phyloP scores from a whole-genome alignment of 345 rosid genomes.

The Salix viminalis region DNA sequence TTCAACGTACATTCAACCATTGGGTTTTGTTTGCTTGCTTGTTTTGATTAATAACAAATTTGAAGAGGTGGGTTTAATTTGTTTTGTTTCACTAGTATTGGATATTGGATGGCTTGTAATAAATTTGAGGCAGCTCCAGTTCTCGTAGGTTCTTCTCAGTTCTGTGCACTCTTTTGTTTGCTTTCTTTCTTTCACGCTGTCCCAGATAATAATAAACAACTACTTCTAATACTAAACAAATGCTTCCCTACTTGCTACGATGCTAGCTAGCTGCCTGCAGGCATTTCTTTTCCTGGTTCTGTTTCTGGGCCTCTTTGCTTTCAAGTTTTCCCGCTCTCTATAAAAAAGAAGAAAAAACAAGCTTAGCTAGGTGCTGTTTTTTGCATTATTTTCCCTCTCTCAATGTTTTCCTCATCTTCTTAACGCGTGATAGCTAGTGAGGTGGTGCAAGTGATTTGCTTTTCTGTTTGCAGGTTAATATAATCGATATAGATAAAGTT shows the following conservation, averaged over 20 bases:
- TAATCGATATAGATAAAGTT: slow-evolving; percentile 10
- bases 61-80: not conserved
- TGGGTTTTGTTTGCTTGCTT: not conserved
- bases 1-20: not conserved
- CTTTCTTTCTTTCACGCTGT: slow-evolving; percentile 26
- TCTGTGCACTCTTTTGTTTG: slow-evolving; percentile 32
- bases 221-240: not conserved
- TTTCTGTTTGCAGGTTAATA: slow-evolving; percentile 23
- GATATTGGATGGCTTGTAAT: slow-evolving; percentile 14
- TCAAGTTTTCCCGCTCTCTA: slow-evolving; percentile 71
- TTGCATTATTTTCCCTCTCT: not conserved
- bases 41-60: slow-evolving; percentile 2
- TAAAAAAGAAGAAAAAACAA: slow-evolving; percentile 4
- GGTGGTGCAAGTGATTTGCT: not conserved
- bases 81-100: slow-evolving; percentile 23
- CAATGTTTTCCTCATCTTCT: slow-evolving; percentile 2
- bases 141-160: slow-evolving; percentile 38
- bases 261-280: slow-evolving; percentile 12
- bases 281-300: slow-evolving; percentile 15
- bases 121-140: slow-evolving; percentile 27
- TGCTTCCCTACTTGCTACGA: not conserved
- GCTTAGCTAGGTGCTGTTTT: not conserved
- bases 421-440: not conserved
- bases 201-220: slow-evolving; percentile 18
- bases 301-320: slow-evolving; percentile 45